A percentile compares a stretch with the other conserved stretches of the same genome.
These are phyloP conservation scores for Calonectria crousiana DNA, from an alignment of 2,329 filamentous ascomycete species.

Conservation along the genomic window DNA sequence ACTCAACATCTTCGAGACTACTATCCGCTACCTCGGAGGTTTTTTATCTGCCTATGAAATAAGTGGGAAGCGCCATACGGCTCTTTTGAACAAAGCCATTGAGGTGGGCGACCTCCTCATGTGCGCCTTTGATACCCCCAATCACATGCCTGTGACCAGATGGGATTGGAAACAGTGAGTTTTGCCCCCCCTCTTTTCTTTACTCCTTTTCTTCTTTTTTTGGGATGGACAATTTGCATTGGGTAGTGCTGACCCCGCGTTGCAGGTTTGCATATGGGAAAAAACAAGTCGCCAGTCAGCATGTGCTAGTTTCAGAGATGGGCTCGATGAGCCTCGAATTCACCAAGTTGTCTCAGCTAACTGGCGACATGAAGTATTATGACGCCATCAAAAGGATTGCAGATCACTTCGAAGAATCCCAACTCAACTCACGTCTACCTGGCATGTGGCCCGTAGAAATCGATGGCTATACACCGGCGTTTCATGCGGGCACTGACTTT, in stretches of 20 bases:
- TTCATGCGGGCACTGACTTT: conserved; percentile 57
- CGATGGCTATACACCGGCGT: conserved; percentile 50
- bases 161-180: conserved; percentile 45
- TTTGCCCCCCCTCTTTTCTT: neutral
- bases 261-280: conserved; percentile 41
- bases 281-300: conserved; percentile 36
- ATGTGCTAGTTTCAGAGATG: conserved; percentile 43
- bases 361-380: conserved; percentile 70
- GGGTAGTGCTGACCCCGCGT: conserved; percentile 24
- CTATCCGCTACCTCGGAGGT: conserved; percentile 76
- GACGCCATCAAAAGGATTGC: conserved; percentile 71
- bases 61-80: conserved; percentile 59
- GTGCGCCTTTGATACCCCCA: conserved; percentile 74
- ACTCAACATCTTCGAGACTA: conserved; percentile 77
- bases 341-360: conserved; percentile 74
- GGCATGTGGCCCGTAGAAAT: conserved; percentile 73
- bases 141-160: conserved; percentile 66
- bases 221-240: neutral
- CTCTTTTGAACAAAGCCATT: conserved; percentile 70
- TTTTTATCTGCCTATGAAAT: conserved; percentile 75
- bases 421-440: conserved; percentile 66
- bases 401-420: conserved; percentile 65
- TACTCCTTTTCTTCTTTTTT: neutral
- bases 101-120: conserved; percentile 74
- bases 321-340: conserved; percentile 73